Conservation (phyloP, 495 filamentous ascomycete species). For the Annulohypoxylon maeteangense region DNA sequence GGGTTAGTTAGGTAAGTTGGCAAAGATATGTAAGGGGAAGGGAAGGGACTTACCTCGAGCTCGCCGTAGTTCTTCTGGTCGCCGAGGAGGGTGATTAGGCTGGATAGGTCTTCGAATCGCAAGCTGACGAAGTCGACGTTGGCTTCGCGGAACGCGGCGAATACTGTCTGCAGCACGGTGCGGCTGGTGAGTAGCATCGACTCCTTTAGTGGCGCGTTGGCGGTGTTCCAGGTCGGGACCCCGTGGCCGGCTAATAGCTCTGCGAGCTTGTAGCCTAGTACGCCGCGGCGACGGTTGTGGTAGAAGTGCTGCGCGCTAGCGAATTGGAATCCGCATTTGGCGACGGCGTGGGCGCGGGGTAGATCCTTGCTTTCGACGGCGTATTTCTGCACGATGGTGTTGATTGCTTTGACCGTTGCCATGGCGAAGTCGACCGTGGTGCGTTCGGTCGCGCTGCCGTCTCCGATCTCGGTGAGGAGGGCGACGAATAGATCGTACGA, state of each 20-base stretch:
- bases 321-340: slow-evolving; percentile 62
- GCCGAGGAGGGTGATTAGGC: slow-evolving; percentile 66
- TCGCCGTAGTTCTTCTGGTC: slow-evolving; percentile 68
- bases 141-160: slow-evolving; percentile 48
- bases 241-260: slow-evolving; percentile 63
- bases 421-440: slow-evolving; percentile 53
- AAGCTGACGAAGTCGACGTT: slow-evolving; percentile 65
- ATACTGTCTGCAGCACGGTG: slow-evolving; percentile 61
- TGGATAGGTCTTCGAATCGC: slow-evolving; percentile 62
- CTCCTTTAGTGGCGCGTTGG: slow-evolving; percentile 55
- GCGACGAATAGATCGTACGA: slow-evolving; percentile 56
- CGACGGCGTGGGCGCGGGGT: slow-evolving; percentile 27
- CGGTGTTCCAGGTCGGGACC: slow-evolving; percentile 48
- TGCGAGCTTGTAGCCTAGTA: slow-evolving; percentile 66
- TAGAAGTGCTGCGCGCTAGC: slow-evolving; percentile 65
- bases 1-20: background rate
- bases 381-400: slow-evolving; percentile 50
- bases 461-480: slow-evolving; percentile 58
- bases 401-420: slow-evolving; percentile 49
- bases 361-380: slow-evolving; percentile 29
- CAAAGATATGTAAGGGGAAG: background rate
- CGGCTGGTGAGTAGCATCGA: slow-evolving; percentile 65
- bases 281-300: slow-evolving; percentile 58
- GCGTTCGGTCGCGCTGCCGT: slow-evolving; percentile 48
- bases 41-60: slow-evolving; percentile 60